Conservation (phyloP, 257 asterid genomes). For the Henckelia pumila region DNA sequence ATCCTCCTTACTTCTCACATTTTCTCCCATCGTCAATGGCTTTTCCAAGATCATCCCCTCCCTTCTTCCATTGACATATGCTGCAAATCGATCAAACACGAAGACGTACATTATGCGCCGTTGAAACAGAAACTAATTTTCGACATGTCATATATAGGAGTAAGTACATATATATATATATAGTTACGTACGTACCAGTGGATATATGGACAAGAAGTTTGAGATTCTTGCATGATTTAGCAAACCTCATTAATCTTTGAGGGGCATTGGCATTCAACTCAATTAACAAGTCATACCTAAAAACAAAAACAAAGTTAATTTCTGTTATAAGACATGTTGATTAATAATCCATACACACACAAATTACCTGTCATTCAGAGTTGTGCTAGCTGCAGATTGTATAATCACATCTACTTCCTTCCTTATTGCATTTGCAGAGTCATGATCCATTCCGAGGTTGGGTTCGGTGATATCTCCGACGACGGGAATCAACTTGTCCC, state of each 20-base stretch:
- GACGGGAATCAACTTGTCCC: conserved; percentile 30
- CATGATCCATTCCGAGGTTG: conserved; percentile 33
- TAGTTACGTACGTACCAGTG: conserved; percentile 34
- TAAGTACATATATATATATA: no score
- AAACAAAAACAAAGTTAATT: not conserved
- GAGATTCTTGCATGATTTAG: conserved; percentile 50
- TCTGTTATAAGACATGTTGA: not conserved
- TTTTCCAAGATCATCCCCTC: conserved; percentile 37
- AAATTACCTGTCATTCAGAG: conserved; percentile 33
- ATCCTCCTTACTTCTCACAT: conserved; percentile 23
- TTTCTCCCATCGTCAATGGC: conserved; percentile 38
- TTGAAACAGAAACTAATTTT: not conserved
- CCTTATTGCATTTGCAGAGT: not conserved
- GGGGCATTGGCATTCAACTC: conserved; percentile 44
- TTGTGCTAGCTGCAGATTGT: conserved; percentile 36
- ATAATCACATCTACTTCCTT: conserved; percentile 31
- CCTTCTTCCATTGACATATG: conserved; percentile 34
- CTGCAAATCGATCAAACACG: conserved; percentile 15
- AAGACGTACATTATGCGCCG: no score
- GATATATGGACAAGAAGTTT: conserved; percentile 41
- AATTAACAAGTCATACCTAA: conserved; percentile 43
- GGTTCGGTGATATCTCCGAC: conserved; percentile 34
- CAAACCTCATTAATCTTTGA: conserved; percentile 47
- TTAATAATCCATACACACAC: no score
- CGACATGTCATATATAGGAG: not conserved